Base-by-base conservation (phyloP, 306 rosid species). In the Dryas octopetala region DNA sequence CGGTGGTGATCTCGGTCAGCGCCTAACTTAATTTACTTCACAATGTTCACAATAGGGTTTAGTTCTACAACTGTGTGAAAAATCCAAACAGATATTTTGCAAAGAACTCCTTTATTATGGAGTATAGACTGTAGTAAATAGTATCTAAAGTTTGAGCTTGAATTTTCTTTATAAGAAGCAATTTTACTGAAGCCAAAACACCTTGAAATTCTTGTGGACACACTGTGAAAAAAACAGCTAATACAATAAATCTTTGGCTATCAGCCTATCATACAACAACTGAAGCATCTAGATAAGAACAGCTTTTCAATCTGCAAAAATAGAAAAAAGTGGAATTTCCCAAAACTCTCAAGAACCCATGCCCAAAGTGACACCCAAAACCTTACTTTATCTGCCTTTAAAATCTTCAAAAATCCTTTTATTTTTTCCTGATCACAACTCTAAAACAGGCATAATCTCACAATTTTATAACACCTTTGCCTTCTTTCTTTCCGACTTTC, bases 1-100 rank as follows among this genome's bases (percentile, higher is more conserved):
- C 14, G 97, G 93, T 52, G 99, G 99, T 38, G 99, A 95, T 86
- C 96, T 95, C 0, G 97, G 99, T 95, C 7, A 32, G 90, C 74
- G 10, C 6, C 16, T 49, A 23, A 54, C 17, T 11, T 32, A 38
- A 2, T 78, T 9, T 45, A 44, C 26, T 49, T 43, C 14, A 28
- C 2, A 6, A 40, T 43, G 6, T 10, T 44, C 19, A 14, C 12
- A 13, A 55, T 32, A 26, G 19, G 78, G 26, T 16, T 58, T 50
- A n/a, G 10, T 13, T 52, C 3, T 6, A 51, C 51, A 28, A 0
- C 12, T 58, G 5, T 58, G 9, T 38, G 3, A 19, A 6, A 61
- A 60, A 0, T 40, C 11, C 23, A 15, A 62, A 40, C 11, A 38
- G 45, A 62, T 38, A 14, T 12, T 4, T 46, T 40, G 66, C 66